Base-by-base conservation (phyloP, 768 basidiomycete genomes). In the Tricholoma hemisulphureum region DNA sequence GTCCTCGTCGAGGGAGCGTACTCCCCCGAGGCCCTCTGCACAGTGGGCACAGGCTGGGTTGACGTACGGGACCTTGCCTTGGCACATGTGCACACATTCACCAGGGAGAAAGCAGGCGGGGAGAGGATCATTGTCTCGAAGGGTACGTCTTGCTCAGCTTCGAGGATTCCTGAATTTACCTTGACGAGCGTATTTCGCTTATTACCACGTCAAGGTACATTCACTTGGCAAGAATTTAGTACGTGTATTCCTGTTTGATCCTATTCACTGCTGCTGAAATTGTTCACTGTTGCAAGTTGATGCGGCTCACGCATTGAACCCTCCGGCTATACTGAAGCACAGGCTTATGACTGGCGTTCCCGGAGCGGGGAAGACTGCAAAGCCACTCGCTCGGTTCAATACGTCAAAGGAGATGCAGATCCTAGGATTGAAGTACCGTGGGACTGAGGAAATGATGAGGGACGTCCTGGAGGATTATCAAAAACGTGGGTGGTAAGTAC, bases 61-160 rank as follows among this genome's bases (percentile, higher is more conserved):
- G 82, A 86, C 51, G 83, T 85, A 8, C 77, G 83, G 7, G 84
- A 86, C 65, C 65, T 83, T 31, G 84, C 84, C 0, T 71, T 77
- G 20, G 85, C 79, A 0, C 87, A 89, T 65, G 75, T 76, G 1
- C 67, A 71, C 6, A 83, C 84, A 6, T 67, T 91, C 20, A 75
- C 77, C 54, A 79, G 75, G 52, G 73, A 78, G 24, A 77, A 73
- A 3, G 86, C 85, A 0, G 80, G 78, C 2, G 82, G 82, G 1
- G 75, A 88, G 57, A 74, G 88, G 35, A 79, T 88, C 65, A 76
- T 89, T 64, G 61, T 82, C 37, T 70, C 68, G 18, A 70, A 67
- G 2, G 67, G 50, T 51, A 28, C 9, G 31, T 51, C 7, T 18
- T 34, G 4, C 29, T n/a, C 37, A 39, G 37, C 37, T 39, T 39